These are phyloP conservation scores for Bassia scoparia DNA, from an alignment of 148 eudicot species.

Conservation along the genomic window DNA sequence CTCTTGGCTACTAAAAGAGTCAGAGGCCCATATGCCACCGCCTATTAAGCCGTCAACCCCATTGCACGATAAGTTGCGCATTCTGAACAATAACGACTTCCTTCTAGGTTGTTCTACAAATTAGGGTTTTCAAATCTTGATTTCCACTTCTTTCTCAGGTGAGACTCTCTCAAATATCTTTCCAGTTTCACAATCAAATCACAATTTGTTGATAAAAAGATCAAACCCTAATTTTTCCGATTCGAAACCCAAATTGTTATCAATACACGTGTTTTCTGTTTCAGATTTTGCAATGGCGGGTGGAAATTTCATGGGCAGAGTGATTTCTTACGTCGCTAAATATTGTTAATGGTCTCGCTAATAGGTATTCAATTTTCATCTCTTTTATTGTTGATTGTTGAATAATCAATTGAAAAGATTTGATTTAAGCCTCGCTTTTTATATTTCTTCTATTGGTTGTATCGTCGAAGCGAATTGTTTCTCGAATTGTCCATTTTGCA, in stretches of 20 bases:
- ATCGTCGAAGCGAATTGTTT: neutral
- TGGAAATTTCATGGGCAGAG: constrained; percentile 62
- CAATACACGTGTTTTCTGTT: neutral
- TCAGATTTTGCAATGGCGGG: constrained; percentile 52
- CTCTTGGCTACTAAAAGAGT: neutral
- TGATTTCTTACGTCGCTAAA: constrained; percentile 59
- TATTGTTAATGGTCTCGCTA: constrained; percentile 64
- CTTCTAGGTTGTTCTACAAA: constrained; percentile 1
- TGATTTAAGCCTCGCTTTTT: neutral
- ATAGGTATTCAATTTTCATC: constrained; percentile 41
- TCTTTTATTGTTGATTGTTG: neutral
- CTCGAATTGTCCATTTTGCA: neutral
- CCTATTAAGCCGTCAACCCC: neutral
- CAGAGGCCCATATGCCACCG: too few species aligned
- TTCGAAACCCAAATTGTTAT: neutral
- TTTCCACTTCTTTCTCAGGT: constrained; percentile 10
- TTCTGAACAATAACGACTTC: neutral
- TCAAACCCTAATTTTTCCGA: neutral
- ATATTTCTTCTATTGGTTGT: neutral
- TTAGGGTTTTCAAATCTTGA: constrained; percentile 18
- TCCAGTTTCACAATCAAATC: too few species aligned
- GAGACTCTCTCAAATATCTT: neutral
- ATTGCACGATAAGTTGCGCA: too few species aligned
- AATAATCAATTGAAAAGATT: neutral
- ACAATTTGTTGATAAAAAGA: neutral